Base-by-base conservation (phyloP, 176 grass and related monocot species). In the Calamus simplicifolius region DNA sequence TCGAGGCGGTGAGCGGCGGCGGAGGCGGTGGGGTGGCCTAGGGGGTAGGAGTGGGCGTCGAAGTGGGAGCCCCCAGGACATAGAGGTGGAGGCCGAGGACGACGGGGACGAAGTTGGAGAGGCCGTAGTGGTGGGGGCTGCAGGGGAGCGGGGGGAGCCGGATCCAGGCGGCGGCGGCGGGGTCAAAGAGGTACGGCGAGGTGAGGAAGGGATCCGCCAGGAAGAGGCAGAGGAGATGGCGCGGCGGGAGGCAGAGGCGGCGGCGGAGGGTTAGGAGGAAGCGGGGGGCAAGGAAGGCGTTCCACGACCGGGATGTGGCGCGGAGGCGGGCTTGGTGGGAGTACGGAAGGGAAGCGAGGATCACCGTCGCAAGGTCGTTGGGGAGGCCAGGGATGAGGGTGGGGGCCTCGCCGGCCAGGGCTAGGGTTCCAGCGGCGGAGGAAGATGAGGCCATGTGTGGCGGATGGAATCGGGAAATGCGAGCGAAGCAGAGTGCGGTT, bases 11-110 rank as follows among this genome's bases (percentile, higher is more conserved):
- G 79, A 56, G 55, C 76, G 27, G 80, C 80, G 3, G 70, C 73
- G n/a, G 90, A 89, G 54, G 90, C 48, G 28, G 63, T 72, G 31
- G 90, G 90, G 12, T 84, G 80, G 1, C 77, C 86, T 13, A 95
- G 71, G 25, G 90, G 86, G 68, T 79, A 95, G 21, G 82, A 84
- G 28, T 63, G 79, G 56, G 90, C 75, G 71, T 95, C 90, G 74
- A 95, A 95, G 69, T 77, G 77, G 27, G 90, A 95, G 3, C 90
- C 86, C 0, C 86, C 4, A 90, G 80, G 51, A 95, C 53, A 74
- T 95, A 95, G 49, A 95, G 70, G 62, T 86, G 75, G 61, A 53
- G 75, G 16, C 71, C 75, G 16, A 84, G 63, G 21, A 75, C 64
- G 48, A 87, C 26, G 16, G 90, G 66, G 12, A 59, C 25, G 63